A percentile compares a stretch with the other conserved stretches of the same genome.
Evolutionary conservation across 805 yeast genomes (phyloP).

Genomic region (Pachysolen tannophilus): DNA sequence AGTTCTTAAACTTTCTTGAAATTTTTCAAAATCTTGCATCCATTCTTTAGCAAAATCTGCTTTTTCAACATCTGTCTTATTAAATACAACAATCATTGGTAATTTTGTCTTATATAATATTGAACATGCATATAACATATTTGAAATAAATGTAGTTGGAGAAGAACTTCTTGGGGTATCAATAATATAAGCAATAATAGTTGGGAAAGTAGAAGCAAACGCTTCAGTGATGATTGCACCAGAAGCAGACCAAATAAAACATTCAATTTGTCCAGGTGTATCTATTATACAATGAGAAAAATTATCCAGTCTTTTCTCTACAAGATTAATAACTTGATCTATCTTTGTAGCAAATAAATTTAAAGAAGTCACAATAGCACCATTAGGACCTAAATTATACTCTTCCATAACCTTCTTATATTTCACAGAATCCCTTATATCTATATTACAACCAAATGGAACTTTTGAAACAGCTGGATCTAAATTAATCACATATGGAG

Average conservation of each 20-base stretch:
- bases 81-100: constrained; percentile 95
- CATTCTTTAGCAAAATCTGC: constrained; percentile 88
- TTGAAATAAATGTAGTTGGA: constrained; percentile 96
- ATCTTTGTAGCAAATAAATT: constrained; percentile 91
- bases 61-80: constrained; percentile 83
- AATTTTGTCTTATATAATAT: constrained; percentile 90
- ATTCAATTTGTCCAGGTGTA: constrained; percentile 98
- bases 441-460: constrained; percentile 94
- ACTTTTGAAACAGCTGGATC: constrained; percentile 95
- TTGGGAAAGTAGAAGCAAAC: constrained; percentile 92
- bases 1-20: constrained; percentile 67
- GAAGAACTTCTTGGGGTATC: constrained; percentile 94
- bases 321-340: constrained; percentile 84
- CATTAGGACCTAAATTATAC: constrained; percentile 93
- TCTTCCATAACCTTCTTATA: constrained; percentile 96
- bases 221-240: constrained; percentile 96
- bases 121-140: constrained; percentile 97
- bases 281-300: constrained; percentile 75
- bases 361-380: constrained; percentile 93
- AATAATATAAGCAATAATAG: constrained; percentile 89
- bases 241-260: constrained; percentile 97
- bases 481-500: constrained; percentile 88
- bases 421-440: constrained; percentile 92
- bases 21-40: constrained; percentile 95
- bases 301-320: constrained; percentile 64